Conservation (phyloP, 2,329 filamentous ascomycete species). For the Cladosporium sp. region DNA sequence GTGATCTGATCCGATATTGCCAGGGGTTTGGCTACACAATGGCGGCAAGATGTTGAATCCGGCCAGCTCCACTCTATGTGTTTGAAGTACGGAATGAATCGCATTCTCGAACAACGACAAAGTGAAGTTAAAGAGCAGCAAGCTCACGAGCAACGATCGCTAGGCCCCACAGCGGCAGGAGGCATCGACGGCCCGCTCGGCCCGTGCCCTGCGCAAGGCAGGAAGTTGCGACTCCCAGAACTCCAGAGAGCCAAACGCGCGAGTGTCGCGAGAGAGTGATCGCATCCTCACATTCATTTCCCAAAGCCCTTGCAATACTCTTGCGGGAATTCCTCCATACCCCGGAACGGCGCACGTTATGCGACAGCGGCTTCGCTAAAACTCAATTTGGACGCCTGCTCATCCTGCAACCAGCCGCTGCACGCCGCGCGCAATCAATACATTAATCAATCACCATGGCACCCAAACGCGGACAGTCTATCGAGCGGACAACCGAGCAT, state of each 20-base stretch:
- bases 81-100: neutral
- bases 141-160: too few relatives aligned
- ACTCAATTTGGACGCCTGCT: neutral
- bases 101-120: neutral
- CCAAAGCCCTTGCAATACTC: too few relatives aligned
- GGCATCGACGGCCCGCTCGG: too few relatives aligned
- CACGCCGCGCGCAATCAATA: neutral
- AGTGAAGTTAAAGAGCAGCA: conserved; percentile 6
- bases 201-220: neutral
- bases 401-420: neutral
- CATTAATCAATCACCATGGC: conserved; percentile 33
- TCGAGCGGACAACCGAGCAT: conserved; percentile 59
- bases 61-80: too few relatives aligned
- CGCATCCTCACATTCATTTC: neutral
- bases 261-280: neutral
- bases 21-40: neutral
- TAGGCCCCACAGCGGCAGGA: too few relatives aligned
- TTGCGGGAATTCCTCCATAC: neutral
- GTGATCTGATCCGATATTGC: neutral
- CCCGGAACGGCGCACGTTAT: neutral
- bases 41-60: conserved; percentile 6
- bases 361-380: neutral
- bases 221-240: neutral
- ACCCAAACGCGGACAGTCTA: conserved; percentile 42
- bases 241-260: too few relatives aligned